Conservation (phyloP, 768 basidiomycete species). For the Hypholoma sublateritium region DNA sequence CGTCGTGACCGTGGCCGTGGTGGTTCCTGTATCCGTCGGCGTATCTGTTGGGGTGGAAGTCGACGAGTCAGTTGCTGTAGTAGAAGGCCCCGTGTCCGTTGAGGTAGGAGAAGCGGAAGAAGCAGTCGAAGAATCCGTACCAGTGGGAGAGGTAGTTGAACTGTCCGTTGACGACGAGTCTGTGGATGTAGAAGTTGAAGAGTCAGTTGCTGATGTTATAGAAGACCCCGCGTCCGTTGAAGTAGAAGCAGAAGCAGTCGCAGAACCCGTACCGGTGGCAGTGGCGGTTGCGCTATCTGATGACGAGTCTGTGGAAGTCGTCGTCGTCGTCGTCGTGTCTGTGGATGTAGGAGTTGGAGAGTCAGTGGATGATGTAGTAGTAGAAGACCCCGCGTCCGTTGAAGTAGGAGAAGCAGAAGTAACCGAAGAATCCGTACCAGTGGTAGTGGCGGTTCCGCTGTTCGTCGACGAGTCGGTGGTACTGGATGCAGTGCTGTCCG, state of each 20-base stretch:
- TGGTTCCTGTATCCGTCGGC: background rate
- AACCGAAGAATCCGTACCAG: background rate
- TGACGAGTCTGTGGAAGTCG: background rate
- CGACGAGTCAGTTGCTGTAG: background rate
- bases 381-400: background rate
- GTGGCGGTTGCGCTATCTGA: background rate
- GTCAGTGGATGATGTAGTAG: slow-evolving; percentile 2
- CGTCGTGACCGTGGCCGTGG: background rate
- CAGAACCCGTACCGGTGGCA: background rate
- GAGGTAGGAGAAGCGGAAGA: background rate
- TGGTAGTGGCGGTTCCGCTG: background rate
- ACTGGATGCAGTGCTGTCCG: background rate
- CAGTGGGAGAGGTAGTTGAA: slow-evolving; percentile 2
- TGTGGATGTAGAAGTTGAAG: background rate
- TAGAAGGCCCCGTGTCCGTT: background rate
- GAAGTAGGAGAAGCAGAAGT: slow-evolving; percentile 1
- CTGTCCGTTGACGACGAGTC: background rate
- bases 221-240: slow-evolving; percentile 1
- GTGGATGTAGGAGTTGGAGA: background rate
- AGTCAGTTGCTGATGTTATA: background rate
- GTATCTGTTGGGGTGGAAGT: background rate
- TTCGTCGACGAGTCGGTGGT: background rate
- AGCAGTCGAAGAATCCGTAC: background rate
- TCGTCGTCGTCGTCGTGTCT: background rate
- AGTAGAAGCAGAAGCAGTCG: slow-evolving; percentile 1